Percentiles rank a stretch among this genome's conserved stretches.
phyloP scores from a whole-genome alignment of 1,284 basidiomycete species.

The Fomitopsis betulina region DNA sequence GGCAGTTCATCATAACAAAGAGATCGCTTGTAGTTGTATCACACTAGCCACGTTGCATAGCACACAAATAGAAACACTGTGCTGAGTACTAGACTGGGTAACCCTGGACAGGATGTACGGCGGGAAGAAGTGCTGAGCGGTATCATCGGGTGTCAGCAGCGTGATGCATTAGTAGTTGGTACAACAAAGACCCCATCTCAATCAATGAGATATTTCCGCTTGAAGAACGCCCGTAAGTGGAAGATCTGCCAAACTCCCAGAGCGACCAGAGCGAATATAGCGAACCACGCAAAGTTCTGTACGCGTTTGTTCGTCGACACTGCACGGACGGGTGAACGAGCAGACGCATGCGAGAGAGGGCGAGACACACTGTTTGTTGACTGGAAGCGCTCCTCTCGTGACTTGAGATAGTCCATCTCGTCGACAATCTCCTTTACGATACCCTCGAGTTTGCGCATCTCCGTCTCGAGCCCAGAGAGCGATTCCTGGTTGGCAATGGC shows the following conservation, averaged over 20 bases:
- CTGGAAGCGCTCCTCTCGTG: slow-evolving; percentile 86
- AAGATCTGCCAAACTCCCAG: slow-evolving; percentile 94
- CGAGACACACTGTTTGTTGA: slow-evolving; percentile 78
- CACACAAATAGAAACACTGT: no score
- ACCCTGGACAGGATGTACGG: no score
- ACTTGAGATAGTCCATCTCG: slow-evolving; percentile 90
- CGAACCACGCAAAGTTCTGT: slow-evolving; percentile 90
- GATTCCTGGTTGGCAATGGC: slow-evolving; percentile 99
- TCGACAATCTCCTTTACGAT: slow-evolving; percentile 93
- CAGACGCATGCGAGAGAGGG: slow-evolving; percentile 1
- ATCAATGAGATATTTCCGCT: slow-evolving; percentile 96
- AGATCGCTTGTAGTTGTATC: no score
- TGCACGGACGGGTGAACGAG: slow-evolving; percentile 27
- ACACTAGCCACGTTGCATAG: no score
- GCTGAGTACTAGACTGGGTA: no score
- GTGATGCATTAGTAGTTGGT: slow-evolving; percentile 2
- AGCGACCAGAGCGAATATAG: slow-evolving; percentile 74
- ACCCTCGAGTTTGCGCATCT: slow-evolving; percentile 97
- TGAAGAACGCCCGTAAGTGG: slow-evolving; percentile 93
- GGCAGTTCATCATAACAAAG: no score
- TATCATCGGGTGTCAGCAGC: background rate
- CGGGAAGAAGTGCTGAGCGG: background rate
- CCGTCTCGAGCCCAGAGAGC: slow-evolving; percentile 91
- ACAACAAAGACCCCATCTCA: slow-evolving; percentile 28
- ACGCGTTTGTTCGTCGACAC: slow-evolving; percentile 92